phyloP scores from a whole-genome alignment of 1,284 basidiomycete genomes.

The Malassezia brasiliensis region DNA sequence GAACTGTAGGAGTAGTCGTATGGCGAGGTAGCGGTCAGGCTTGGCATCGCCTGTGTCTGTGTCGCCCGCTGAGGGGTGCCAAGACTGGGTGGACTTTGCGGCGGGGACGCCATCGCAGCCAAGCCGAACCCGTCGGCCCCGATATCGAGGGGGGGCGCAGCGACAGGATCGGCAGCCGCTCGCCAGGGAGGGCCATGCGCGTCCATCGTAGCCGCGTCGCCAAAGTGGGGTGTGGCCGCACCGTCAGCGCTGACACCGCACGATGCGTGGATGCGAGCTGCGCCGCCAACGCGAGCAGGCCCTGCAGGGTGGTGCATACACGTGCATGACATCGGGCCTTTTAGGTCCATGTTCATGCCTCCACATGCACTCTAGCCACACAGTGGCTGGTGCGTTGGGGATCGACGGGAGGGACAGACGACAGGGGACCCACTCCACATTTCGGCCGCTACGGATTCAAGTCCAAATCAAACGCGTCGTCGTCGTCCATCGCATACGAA shows the following conservation, averaged over 20 bases:
- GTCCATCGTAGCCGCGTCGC: slow-evolving; percentile 3
- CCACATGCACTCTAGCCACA: not conserved
- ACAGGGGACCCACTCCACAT: not conserved
- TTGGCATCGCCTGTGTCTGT: not conserved
- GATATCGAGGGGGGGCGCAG: no score
- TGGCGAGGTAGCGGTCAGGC: no score
- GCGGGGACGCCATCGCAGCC: no score
- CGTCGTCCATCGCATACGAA: slow-evolving; percentile 23
- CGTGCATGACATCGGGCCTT: not conserved
- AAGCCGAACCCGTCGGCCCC: no score
- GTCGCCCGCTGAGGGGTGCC: not conserved
- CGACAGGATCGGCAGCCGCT: not conserved
- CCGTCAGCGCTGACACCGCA: no score
- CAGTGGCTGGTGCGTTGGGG: not conserved
- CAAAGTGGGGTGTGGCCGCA: not conserved
- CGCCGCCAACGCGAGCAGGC: no score
- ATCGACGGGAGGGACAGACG: not conserved
- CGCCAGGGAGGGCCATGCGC: not conserved
- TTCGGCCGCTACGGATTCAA: slow-evolving; percentile 23
- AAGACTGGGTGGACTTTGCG: no score
- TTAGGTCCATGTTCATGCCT: not conserved
- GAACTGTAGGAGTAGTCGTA: not conserved
- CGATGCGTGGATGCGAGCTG: no score
- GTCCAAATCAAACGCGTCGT: slow-evolving; percentile 37
- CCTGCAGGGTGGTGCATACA: not conserved